Evolutionary conservation across 495 filamentous ascomycete genomes (phyloP).

Genomic region (Penicillium herquei): DNA sequence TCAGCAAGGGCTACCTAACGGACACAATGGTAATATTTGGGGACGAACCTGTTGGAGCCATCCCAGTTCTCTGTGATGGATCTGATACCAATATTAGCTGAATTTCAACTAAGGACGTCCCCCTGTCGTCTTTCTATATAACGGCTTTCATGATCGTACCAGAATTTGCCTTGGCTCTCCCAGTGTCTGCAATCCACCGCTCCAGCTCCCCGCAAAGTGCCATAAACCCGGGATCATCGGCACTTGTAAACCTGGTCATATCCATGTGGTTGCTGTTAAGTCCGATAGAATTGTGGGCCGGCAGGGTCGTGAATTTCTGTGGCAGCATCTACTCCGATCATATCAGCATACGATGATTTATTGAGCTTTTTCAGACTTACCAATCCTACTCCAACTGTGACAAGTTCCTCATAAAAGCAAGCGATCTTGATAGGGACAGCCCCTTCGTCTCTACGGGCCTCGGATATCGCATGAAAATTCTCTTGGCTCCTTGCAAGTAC

Average conservation of each 20-base stretch:
- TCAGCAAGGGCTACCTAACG: no score
- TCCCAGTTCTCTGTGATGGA: no score
- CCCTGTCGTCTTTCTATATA: no score
- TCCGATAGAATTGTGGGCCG: background rate
- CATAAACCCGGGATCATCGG: conserved; percentile 3
- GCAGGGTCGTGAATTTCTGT: background rate
- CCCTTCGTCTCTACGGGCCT: no score
- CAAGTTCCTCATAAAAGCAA: conserved; percentile 2
- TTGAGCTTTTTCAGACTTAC: background rate
- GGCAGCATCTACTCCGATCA: background rate
- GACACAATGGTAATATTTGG: no score
- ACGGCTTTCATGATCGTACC: no score
- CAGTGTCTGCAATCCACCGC: background rate
- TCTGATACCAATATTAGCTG: no score
- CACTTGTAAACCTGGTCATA: conserved; percentile 1
- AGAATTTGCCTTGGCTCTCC: no score
- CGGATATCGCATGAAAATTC: no score
- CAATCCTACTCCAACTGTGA: background rate
- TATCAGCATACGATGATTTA: background rate
- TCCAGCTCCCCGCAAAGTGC: background rate
- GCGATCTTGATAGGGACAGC: background rate
- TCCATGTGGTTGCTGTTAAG: conserved; percentile 6
- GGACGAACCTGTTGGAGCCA: no score
- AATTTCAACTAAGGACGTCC: no score
- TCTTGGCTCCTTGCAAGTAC: no score